Evolutionary conservation across 2,329 filamentous ascomycete species (phyloP), one percentile per base, ranked within the genome.

Genomic region (Hymenoscyphus occultus): DNA sequence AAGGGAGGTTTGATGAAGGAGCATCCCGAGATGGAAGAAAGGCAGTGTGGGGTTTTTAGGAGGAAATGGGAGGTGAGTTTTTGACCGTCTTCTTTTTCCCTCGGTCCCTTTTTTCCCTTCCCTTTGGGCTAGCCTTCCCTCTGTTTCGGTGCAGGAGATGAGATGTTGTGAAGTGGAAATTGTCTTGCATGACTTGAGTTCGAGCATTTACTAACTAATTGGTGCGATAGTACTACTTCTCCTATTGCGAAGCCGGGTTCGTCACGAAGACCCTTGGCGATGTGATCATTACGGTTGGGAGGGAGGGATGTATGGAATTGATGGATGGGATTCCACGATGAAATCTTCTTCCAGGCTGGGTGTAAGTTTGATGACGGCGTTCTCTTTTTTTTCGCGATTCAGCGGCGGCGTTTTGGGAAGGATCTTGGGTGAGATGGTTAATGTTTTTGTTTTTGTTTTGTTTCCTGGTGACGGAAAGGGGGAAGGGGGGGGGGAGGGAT

Each of bases 171-270:
- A 35, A 28, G 28, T 3, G 35, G 35, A 35, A 35, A 1, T 35
- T 7, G 35, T 6, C 5, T 35, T 35, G 35, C 5, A 4, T 35
- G 2, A 7, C 9, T 2, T 10, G 9, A 35, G 35, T 35, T 35
- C 5, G 35, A 35, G 9, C 35, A 7, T 6, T 45, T 64, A 10
- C 31, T 51, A 14, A 60, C 64, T 68, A 32, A 67, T 9, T 56
- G 48, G 40, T 32, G 28, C 5, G n/a, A 42, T 67, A 86, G 80
- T 92, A 91, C 72, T 92, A 92, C 74, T 92, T 92, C 76, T 81
- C 84, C 28, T 92, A 92, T 74, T 91, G 88, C 68, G 89, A 92
- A 75, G 89, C 88, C 48, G 89, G 89, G 0, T 92, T 92, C 72
- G 79, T 84, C 65, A 89, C 86, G 5, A 91, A 91, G 77, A 90